These are phyloP conservation scores for Hymenochaete sp. DNA, from an alignment of 1,284 basidiomycete species.

Conservation along the genomic window DNA sequence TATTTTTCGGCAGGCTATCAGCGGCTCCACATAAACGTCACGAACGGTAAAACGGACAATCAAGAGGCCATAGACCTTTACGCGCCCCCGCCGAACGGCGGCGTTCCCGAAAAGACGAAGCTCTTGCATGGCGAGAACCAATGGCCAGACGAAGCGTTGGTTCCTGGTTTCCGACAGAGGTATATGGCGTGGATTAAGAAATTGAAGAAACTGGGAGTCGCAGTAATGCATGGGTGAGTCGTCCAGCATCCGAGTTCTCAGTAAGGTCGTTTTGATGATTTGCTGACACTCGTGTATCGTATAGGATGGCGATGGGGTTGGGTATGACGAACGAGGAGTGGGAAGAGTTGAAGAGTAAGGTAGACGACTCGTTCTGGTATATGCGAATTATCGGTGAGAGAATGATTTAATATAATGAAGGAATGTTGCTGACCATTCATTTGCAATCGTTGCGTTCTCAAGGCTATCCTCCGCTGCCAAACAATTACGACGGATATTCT, in stretches of 20 bases:
- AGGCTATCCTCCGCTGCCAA: conserved; percentile 81
- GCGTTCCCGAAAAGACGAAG: conserved; percentile 56
- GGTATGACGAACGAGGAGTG: conserved; percentile 66
- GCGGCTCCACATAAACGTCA: conserved; percentile 71
- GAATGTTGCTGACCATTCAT: too few species aligned
- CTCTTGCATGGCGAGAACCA: conserved; percentile 77
- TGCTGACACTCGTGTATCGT: not conserved
- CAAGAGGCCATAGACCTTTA: conserved; percentile 83
- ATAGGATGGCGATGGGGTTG: conserved; percentile 71
- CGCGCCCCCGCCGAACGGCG: conserved; percentile 59
- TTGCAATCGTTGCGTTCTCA: conserved; percentile 6
- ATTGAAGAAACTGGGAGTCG: conserved; percentile 70
- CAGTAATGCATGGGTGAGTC: conserved; percentile 73
- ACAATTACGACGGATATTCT: conserved; percentile 67
- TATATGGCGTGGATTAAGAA: conserved; percentile 70
- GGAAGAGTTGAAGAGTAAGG: conserved; percentile 49
- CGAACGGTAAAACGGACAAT: conserved; percentile 73
- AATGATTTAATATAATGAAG: too few species aligned
- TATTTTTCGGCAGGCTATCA: conserved; percentile 48
- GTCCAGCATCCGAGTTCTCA: too few species aligned
- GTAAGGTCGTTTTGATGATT: conserved; percentile 1
- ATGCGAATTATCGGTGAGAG: conserved; percentile 69
- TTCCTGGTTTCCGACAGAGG: conserved; percentile 49
- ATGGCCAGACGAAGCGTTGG: conserved; percentile 44
- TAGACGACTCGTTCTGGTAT: conserved; percentile 81